Base-by-base conservation (phyloP, 1,284 basidiomycete genomes). In the Pholiota adiposa region DNA sequence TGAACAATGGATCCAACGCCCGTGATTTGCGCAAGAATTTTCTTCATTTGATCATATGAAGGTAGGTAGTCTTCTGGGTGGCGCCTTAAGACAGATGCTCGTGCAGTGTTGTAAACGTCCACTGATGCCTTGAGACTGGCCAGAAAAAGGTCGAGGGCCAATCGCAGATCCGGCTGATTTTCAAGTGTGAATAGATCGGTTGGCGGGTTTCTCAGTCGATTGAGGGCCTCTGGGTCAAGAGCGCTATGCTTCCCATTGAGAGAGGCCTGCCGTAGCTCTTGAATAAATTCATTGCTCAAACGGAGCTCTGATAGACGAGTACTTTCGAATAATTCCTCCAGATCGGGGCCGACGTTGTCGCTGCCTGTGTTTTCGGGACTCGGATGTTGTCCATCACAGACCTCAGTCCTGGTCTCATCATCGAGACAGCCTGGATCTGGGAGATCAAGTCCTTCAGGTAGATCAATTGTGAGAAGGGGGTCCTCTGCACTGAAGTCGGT, bases 81-180 rank as follows among this genome's bases (percentile, higher is more conserved):
- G 12, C 58, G 57, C 38, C 51, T 34, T 29, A 58, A 63, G 69
- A 54, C 69, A 61, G 41, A 65, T 70, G 56, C 65, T 58, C 53
- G 29, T 25, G 31, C 21, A 31, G 27, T 31, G 61, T 59, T 65
- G 64, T 44, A 68, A 70, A 52, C 72, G 68, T 61, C 62, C 38
- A 59, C 55, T 9, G 59, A 60, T 19, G 58, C 38, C 34, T 65
- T 62, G 5, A 55, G 54, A 51, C 38, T 62, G 38, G 61, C 48
- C n/a, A 65, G 38, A 31, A 65, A 65, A 8, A 60, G 50, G 25
- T 62, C 53, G 18, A 62, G 16, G 23, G 52, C 57, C 9, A 62
- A 57, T 14, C 53, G 53, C 18, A 62, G 40, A 29, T 62, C 57
- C 41, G 57, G 57, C 51, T 52, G 29, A 7, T 19, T 50, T 18